These are phyloP conservation scores for Microbotryum intermedium DNA, from an alignment of 1,284 basidiomycete species.

Conservation along the genomic window DNA sequence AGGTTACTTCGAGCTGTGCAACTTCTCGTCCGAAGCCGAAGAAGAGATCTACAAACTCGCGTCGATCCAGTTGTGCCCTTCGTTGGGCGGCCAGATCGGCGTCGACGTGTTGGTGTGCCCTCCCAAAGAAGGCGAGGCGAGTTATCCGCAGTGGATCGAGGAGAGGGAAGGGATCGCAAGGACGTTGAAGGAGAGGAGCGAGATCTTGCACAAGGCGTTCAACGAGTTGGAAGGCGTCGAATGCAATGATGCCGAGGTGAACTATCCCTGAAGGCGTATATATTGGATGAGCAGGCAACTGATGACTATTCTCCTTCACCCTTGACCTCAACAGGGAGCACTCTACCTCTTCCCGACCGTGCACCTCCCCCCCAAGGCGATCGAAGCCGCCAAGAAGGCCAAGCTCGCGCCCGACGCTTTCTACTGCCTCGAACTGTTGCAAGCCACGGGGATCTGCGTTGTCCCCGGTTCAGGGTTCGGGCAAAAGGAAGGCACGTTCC, in stretches of 20 bases:
- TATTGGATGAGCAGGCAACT: not conserved
- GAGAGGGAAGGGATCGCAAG: conserved; percentile 73
- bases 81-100: conserved; percentile 78
- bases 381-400: conserved; percentile 58
- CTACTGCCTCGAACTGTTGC: conserved; percentile 72
- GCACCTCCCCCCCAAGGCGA: conserved; percentile 58
- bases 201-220: conserved; percentile 64
- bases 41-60: conserved; percentile 92
- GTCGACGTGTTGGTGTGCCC: conserved; percentile 85
- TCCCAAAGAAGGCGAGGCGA: conserved; percentile 62
- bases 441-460: conserved; percentile 85
- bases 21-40: conserved; percentile 63
- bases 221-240: conserved; percentile 69
- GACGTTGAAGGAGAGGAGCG: conserved; percentile 61
- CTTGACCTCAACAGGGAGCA: conserved; percentile 55
- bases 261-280: not conserved
- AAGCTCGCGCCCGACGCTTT: conserved; percentile 79
- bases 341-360: conserved; percentile 78
- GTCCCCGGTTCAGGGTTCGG: conserved; percentile 88
- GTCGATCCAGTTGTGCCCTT: conserved; percentile 77
- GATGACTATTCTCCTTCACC: not conserved
- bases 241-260: conserved; percentile 62
- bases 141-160: conserved; percentile 65
- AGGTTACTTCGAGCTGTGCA: conserved; percentile 84
- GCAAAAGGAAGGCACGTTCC: conserved; percentile 74